Percentiles rank a stretch among this genome's conserved stretches.
Evolutionary conservation across 306 rosid genomes (phyloP).

Genomic region (Cucumis hystrix): DNA sequence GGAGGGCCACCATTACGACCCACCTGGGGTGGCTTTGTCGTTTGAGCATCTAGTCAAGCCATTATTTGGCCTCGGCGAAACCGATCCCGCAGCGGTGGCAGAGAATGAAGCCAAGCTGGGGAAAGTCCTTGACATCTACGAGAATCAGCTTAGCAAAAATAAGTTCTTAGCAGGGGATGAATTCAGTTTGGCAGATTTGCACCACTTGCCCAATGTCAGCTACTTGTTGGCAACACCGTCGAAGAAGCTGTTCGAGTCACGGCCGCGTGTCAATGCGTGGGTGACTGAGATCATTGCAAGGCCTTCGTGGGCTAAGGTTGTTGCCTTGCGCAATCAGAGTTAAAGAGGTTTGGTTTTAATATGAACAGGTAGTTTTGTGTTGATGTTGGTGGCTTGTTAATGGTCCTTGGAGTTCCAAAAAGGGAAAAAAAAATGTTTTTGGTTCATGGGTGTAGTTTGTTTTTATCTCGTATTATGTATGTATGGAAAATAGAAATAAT

Average conservation of each 20-base stretch:
- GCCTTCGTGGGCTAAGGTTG: conserved; percentile 63
- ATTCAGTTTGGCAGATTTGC: conserved; percentile 57
- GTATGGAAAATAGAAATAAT: too few species aligned
- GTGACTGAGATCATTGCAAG: conserved; percentile 43
- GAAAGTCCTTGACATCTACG: conserved; percentile 47
- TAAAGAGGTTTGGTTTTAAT: not conserved
- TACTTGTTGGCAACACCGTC: conserved; percentile 27
- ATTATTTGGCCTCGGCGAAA: conserved; percentile 1
- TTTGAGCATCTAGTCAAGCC: conserved; percentile 37
- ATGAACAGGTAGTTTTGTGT: not conserved
- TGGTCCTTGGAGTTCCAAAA: not conserved
- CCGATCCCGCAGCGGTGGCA: conserved; percentile 31
- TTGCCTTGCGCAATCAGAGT: conserved; percentile 16
- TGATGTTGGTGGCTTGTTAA: not conserved
- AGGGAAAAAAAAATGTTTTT: not conserved
- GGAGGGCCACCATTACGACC: conserved; percentile 43
- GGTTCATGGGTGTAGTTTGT: not conserved
- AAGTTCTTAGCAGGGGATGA: conserved; percentile 46
- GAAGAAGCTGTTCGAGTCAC: conserved; percentile 29
- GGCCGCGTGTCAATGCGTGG: conserved; percentile 47
- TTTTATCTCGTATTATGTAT: not conserved
- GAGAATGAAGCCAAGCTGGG: conserved; percentile 39
- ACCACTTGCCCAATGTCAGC: conserved; percentile 37
- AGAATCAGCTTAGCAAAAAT: conserved; percentile 25
- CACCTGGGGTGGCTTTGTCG: conserved; percentile 28